These are phyloP conservation scores for Eucalyptus paniculata DNA, from an alignment of 345 rosid genomes.

Conservation along the genomic window DNA sequence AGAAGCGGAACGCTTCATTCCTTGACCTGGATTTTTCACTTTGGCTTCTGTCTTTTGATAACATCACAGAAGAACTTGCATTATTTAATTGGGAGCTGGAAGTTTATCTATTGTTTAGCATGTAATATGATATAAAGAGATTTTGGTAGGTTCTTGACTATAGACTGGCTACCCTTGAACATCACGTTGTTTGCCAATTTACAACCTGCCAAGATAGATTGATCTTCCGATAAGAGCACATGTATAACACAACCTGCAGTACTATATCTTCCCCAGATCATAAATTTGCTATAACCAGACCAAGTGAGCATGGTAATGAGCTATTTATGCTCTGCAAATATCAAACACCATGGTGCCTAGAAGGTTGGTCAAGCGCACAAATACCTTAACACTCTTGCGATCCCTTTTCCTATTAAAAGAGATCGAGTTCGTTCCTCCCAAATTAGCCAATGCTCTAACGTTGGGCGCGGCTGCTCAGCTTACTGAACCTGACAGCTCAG, in stretches of 20 bases:
- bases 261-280: not conserved
- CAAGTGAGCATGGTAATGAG: not conserved
- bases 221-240: not conserved
- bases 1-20: not conserved
- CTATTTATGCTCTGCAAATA: not conserved
- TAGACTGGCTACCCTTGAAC: not conserved
- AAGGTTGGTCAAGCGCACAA: not conserved
- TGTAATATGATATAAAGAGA: not conserved
- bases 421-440: not conserved
- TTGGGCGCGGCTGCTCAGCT: not conserved
- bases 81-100: not conserved
- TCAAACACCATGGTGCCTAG: not conserved
- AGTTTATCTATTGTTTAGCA: not conserved
- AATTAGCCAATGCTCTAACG: not conserved
- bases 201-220: not conserved
- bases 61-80: not conserved
- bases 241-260: not conserved
- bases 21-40: not conserved
- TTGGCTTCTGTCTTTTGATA: not conserved
- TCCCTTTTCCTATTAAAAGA: not conserved
- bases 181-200: not conserved
- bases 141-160: not conserved
- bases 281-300: not conserved
- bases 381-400: not conserved
- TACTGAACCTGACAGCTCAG: not conserved